Conservation (phyloP, 371 early-diverging fungal genomes). For the Umbelopsis sp. region DNA sequence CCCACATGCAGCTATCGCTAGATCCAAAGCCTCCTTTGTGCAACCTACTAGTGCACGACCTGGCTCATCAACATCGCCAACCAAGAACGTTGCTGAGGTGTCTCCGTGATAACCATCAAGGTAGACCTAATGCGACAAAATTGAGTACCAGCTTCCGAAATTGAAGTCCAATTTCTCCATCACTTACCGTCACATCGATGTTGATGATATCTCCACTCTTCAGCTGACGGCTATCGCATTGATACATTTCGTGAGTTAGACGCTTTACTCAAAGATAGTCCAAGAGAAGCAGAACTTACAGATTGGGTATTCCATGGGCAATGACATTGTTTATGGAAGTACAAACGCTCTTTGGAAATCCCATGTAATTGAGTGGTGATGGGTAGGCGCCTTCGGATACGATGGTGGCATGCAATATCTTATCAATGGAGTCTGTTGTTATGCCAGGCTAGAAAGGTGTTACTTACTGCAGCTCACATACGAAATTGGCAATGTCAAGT, state of each 20-base stretch:
- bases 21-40: conserved; percentile 73
- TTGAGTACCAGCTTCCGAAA: neutral
- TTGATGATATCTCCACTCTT: conserved; percentile 87
- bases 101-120: conserved; percentile 85
- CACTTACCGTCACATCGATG: conserved; percentile 76
- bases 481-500: neutral
- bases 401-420: conserved; percentile 70
- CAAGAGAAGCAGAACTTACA: conserved; percentile 34
- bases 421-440: conserved; percentile 79
- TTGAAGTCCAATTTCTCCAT: neutral
- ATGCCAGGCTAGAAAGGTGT: conserved; percentile 52
- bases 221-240: conserved; percentile 55
- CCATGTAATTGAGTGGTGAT: conserved; percentile 83
- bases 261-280: neutral
- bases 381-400: conserved; percentile 79
- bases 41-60: conserved; percentile 67
- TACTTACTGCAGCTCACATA: conserved; percentile 18
- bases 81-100: conserved; percentile 81
- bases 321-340: conserved; percentile 88
- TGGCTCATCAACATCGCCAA: conserved; percentile 78
- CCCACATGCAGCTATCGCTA: conserved; percentile 73
- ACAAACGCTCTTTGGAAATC: conserved; percentile 86
- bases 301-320: conserved; percentile 92
- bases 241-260: neutral
- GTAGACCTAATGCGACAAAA: conserved; percentile 51